Evolutionary conservation across 768 basidiomycete genomes (phyloP).

Genomic region (Dentipellis fragilis): DNA sequence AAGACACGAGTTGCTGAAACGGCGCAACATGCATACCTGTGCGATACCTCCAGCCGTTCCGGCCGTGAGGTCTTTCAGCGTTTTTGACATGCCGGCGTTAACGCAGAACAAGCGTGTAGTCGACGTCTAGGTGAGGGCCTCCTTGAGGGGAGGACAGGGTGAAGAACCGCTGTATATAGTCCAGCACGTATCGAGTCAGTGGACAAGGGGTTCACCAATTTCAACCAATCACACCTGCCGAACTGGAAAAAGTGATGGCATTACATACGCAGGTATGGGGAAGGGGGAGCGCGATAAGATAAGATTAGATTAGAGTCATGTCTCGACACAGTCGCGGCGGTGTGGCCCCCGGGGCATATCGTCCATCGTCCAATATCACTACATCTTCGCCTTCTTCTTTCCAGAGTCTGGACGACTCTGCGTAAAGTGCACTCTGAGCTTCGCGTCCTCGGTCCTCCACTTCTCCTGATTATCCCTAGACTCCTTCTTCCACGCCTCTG

Average conservation of each 20-base stretch:
- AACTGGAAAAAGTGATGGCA: conserved; percentile 6
- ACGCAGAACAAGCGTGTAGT: neutral
- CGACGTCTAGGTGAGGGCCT: neutral
- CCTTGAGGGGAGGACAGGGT: too few relatives aligned
- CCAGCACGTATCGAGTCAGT: neutral
- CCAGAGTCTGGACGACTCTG: conserved; percentile 38
- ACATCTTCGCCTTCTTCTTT: conserved; percentile 14
- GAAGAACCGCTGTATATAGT: too few relatives aligned
- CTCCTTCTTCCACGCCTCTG: conserved; percentile 58
- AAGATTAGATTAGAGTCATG: conserved; percentile 16
- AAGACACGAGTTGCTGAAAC: conserved; percentile 3
- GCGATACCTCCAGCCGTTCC: conserved; percentile 88
- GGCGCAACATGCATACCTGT: conserved; percentile 42
- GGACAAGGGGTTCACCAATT: neutral
- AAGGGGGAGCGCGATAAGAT: conserved; percentile 16
- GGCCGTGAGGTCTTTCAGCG: conserved; percentile 79
- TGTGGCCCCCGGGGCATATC: conserved; percentile 1
- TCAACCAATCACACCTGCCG: conserved; percentile 11
- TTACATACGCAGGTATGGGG: conserved; percentile 1
- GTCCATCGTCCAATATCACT: conserved; percentile 2
- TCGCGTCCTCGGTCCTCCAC: conserved; percentile 50
- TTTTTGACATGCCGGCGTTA: conserved; percentile 35
- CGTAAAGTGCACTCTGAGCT: conserved; percentile 35
- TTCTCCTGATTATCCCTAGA: conserved; percentile 46
- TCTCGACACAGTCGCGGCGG: neutral